These are phyloP conservation scores for Metschnikowia drakensbergensis DNA, from an alignment of 805 yeast species.

Conservation along the genomic window DNA sequence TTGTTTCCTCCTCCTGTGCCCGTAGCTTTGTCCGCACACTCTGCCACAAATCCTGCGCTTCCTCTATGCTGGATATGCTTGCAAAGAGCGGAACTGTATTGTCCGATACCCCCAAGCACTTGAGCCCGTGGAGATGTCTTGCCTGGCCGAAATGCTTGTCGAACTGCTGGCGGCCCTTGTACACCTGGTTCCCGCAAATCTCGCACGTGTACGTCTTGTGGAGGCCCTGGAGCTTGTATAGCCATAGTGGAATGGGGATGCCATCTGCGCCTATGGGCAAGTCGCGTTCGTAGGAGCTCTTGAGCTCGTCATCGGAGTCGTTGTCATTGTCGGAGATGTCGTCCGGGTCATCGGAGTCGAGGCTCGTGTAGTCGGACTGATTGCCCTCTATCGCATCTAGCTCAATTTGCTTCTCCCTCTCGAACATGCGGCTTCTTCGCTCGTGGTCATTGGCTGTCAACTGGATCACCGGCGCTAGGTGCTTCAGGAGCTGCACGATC, in stretches of 20 bases:
- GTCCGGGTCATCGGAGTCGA: conserved; percentile 24
- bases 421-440: conserved; percentile 64
- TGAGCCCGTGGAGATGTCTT: conserved; percentile 69
- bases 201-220: conserved; percentile 74
- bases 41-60: conserved; percentile 60
- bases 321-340: conserved; percentile 6
- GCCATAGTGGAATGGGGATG: conserved; percentile 88
- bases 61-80: conserved; percentile 63
- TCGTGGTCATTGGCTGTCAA: conserved; percentile 60
- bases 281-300: conserved; percentile 45
- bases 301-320: conserved; percentile 27
- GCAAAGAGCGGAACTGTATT: conserved; percentile 45
- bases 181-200: conserved; percentile 72
- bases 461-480: conserved; percentile 37
- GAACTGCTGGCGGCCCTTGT: conserved; percentile 69
- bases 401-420: conserved; percentile 60
- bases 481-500: neutral
- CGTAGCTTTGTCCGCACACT: conserved; percentile 37
- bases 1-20: conserved; percentile 39
- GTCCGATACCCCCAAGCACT: conserved; percentile 65
- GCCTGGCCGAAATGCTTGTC: conserved; percentile 71
- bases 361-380: conserved; percentile 36
- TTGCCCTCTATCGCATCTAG: conserved; percentile 38
- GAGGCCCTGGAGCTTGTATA: conserved; percentile 84
- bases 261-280: conserved; percentile 87